Conservation (phyloP, 2,329 filamentous ascomycete genomes). For the Chaetomium olivaceum region DNA sequence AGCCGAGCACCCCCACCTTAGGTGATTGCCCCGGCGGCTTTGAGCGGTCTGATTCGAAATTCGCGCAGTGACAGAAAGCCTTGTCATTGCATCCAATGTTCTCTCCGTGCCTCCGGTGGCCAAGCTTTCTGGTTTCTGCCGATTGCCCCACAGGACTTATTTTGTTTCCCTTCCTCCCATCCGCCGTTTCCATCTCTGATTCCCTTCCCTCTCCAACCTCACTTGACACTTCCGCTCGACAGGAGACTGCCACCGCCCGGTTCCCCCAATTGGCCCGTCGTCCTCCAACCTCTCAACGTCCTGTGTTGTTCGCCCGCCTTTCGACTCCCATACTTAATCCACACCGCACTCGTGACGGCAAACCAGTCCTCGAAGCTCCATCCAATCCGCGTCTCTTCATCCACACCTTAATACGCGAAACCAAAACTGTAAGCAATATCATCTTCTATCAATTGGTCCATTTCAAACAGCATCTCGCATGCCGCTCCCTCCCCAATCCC, state of each 20-base stretch:
- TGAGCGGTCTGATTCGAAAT: conserved; percentile 22
- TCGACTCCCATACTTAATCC: background rate
- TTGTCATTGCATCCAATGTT: conserved; percentile 7
- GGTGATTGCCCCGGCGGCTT: background rate
- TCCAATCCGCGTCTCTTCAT: background rate
- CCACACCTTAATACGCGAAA: conserved; percentile 3
- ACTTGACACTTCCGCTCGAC: conserved; percentile 26
- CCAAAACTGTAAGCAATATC: conserved; percentile 21
- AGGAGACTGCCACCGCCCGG: conserved; percentile 26
- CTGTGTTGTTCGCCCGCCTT: conserved; percentile 33
- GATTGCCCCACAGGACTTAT: conserved; percentile 27
- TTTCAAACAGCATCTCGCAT: background rate
- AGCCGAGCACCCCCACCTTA: conserved; percentile 12
- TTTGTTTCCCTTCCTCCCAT: conserved; percentile 33
- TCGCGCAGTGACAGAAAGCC: conserved; percentile 23
- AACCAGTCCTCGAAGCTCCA: background rate
- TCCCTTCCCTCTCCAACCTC: conserved; percentile 31
- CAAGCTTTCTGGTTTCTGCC: conserved; percentile 29
- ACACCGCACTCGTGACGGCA: background rate
- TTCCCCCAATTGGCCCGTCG: conserved; percentile 24
- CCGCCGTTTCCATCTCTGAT: conserved; percentile 18
- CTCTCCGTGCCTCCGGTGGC: conserved; percentile 22
- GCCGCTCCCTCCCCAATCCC: background rate
- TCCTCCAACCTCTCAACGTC: conserved; percentile 26
- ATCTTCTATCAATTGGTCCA: conserved; percentile 15